Evolutionary conservation across 176 grass and related monocot species (phyloP).

Genomic region (Tuctoria greenei): DNA sequence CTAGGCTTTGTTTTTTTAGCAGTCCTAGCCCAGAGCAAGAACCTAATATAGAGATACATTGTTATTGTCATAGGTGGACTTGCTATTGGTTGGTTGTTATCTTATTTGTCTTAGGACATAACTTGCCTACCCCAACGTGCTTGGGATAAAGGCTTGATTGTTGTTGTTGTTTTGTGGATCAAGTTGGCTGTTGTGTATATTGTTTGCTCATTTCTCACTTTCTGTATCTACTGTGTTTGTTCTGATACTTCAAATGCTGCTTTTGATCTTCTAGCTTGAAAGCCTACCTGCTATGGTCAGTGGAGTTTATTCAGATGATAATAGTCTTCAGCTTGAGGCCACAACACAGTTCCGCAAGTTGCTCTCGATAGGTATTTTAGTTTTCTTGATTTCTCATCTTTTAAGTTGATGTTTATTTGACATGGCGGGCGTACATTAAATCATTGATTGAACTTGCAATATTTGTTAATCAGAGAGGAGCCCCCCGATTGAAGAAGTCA

Average conservation of each 20-base stretch:
- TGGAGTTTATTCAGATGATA: constrained; percentile 78
- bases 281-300: constrained; percentile 86
- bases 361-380: constrained; percentile 75
- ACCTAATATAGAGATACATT: too few relatives aligned
- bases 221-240: not conserved
- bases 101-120: not conserved
- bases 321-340: constrained; percentile 66
- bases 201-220: not conserved
- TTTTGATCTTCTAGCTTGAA: constrained; percentile 69
- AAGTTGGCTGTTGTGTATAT: not conserved
- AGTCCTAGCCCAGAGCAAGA: too few relatives aligned
- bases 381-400: constrained; percentile 17
- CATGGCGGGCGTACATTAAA: not conserved
- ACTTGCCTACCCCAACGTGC: too few relatives aligned
- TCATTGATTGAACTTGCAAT: constrained; percentile 11
- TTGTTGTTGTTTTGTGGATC: too few relatives aligned
- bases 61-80: not conserved
- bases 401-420: not conserved
- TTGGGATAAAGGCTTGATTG: too few relatives aligned
- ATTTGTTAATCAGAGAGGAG: constrained; percentile 74
- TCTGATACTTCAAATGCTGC: not conserved
- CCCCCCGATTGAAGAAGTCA: constrained; percentile 95
- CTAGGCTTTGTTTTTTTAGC: too few relatives aligned
- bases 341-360: constrained; percentile 92
- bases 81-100: not conserved